Conservation (phyloP, 148 eudicot species). For the Amaranthus palmeri region DNA sequence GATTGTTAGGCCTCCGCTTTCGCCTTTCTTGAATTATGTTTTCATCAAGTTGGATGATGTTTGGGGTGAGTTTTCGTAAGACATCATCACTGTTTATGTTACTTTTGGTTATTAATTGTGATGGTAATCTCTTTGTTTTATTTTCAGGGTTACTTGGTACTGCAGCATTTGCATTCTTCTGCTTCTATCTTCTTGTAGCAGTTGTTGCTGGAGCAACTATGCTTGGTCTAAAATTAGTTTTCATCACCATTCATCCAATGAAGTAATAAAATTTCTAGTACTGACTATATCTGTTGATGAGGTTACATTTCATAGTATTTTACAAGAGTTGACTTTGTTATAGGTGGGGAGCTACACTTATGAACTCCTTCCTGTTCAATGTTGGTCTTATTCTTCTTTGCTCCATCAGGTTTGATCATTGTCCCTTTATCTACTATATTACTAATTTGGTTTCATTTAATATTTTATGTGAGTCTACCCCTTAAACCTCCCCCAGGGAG, state of each 20-base stretch:
- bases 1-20: constrained; percentile 83
- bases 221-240: constrained; percentile 92
- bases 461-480: too few relatives aligned
- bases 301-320: constrained; percentile 1
- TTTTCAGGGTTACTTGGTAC: constrained; percentile 92
- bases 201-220: constrained; percentile 96
- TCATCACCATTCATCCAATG: constrained; percentile 97
- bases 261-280: constrained; percentile 45
- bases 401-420: constrained; percentile 72
- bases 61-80: constrained; percentile 61
- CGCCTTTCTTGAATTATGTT: constrained; percentile 81
- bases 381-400: constrained; percentile 97
- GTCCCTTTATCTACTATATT: not conserved
- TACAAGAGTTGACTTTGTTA: constrained; percentile 21
- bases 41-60: constrained; percentile 85
- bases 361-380: constrained; percentile 95
- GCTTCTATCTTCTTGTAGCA: constrained; percentile 92
- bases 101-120: constrained; percentile 5
- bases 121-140: constrained; percentile 16
- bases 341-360: constrained; percentile 99
- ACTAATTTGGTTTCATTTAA: not conserved
- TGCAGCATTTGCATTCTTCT: constrained; percentile 95
- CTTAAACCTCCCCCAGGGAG: too few relatives aligned
- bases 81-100: not conserved
- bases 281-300: not conserved